Conservation (phyloP, 2,329 filamentous ascomycete species). For the Paracoccidioides lutzii region DNA sequence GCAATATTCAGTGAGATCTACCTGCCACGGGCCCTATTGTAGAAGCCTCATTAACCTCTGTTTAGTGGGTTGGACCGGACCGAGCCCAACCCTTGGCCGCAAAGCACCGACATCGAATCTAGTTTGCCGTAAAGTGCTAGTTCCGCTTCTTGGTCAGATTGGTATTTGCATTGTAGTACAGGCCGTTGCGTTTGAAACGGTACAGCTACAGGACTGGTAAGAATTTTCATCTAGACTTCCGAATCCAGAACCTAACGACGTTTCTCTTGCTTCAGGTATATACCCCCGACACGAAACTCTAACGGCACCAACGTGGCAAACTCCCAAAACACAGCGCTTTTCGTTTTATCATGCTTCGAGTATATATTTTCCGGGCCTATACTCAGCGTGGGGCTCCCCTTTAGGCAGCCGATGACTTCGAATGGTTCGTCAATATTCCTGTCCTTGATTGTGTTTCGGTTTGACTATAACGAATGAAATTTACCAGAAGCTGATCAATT, state of each 20-base stretch:
- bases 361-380: constrained; percentile 87
- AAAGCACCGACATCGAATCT: constrained; percentile 88
- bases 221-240: constrained; percentile 8
- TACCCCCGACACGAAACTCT: constrained; percentile 61
- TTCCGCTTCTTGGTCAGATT: constrained; percentile 81
- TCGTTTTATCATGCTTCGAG: constrained; percentile 83
- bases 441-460: too few relatives aligned
- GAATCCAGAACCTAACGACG: background rate
- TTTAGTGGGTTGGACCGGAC: constrained; percentile 82
- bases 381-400: constrained; percentile 81
- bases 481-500: constrained; percentile 2
- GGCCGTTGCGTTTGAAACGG: constrained; percentile 56
- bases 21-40: background rate
- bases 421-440: constrained; percentile 51
- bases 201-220: constrained; percentile 68
- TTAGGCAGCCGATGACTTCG: constrained; percentile 62
- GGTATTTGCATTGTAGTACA: constrained; percentile 66
- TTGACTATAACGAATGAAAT: background rate
- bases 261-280: constrained; percentile 42
- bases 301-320: constrained; percentile 79
- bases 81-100: constrained; percentile 59
- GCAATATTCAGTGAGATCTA: constrained; percentile 68
- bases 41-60: background rate
- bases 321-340: constrained; percentile 84
- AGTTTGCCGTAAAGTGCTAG: constrained; percentile 83